Evolutionary conservation across 169 alveolate species (phyloP).

Genomic region (Plasmodium vivax): DNA sequence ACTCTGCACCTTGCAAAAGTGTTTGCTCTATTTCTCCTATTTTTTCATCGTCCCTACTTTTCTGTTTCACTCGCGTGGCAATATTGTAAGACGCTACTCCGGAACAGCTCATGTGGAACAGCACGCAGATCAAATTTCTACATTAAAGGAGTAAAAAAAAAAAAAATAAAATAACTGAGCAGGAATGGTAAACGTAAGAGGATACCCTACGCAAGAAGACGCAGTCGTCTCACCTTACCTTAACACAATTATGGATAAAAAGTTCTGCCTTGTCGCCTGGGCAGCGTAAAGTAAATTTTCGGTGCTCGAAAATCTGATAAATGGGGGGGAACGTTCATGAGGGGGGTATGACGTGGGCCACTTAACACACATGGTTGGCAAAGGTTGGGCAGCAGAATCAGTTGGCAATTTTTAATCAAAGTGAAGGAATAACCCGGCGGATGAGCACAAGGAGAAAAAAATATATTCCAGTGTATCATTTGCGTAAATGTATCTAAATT

Average conservation of each 20-base stretch:
- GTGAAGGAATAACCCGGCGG: constrained; percentile 63
- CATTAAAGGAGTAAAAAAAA: neutral
- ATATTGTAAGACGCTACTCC: constrained; percentile 53
- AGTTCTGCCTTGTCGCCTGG: constrained; percentile 27
- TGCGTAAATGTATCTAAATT: constrained; percentile 34
- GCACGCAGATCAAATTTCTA: constrained; percentile 59
- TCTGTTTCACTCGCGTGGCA: neutral
- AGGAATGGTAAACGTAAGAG: neutral
- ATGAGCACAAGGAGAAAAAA: constrained; percentile 61
- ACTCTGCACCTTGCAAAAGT: neutral
- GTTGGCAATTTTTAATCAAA: neutral
- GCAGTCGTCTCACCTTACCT: constrained; percentile 48
- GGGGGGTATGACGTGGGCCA: neutral
- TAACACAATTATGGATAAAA: constrained; percentile 29
- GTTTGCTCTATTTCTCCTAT: neutral
- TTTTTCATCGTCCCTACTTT: constrained; percentile 13
- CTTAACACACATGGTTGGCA: neutral
- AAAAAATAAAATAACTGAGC: neutral
- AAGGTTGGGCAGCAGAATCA: neutral
- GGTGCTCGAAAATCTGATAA: constrained; percentile 61
- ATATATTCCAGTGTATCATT: constrained; percentile 50
- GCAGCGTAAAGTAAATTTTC: constrained; percentile 50
- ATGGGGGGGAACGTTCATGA: neutral
- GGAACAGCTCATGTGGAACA: constrained; percentile 70
- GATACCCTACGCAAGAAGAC: neutral